Base-by-base conservation (phyloP, 2,329 filamentous ascomycete genomes). In the Diplodia corticola region DNA sequence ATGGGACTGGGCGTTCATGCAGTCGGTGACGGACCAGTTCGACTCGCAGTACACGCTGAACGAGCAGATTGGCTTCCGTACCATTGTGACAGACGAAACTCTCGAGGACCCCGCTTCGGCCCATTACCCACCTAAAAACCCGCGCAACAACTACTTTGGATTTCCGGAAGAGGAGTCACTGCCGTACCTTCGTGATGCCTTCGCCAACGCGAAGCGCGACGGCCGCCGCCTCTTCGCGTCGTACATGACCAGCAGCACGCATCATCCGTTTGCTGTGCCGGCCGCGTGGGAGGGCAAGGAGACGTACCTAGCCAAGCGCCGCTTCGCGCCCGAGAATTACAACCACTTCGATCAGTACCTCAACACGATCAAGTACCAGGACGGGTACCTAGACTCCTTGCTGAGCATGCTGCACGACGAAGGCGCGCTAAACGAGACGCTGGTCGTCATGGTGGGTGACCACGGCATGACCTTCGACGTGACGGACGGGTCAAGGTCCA, bases 371-470 rank as follows among this genome's bases (percentile, higher is more conserved):
- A 75, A 75, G 60, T 80, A 77, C 68, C 75, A 75, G 33, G 79
- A 81, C 67, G 65, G 67, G 7, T 81, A 79, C 79, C 71, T 80
- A 10, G 76, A 73, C 15, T 73, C 78, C 57, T 70, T 80, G 22
- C 73, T 81, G 68, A 69, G 75, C 55, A 67, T 81, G 64, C 73
- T 82, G 7, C 79, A 83, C 28, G 77, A 82, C 37, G 70, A 76
- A 3, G 80, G 78, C 26, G 78, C 82, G 17, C 75, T 79, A 15
- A 78, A 82, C 65, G 76, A 80, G 67, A 83, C 81, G 5, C 72
- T 83, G 5, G 77, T 83, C 1, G 78, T 83, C 2, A 70, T 82
- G n/a, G 76, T 81, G 5, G 81, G 81, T 20, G 81, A 83, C 68
- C 80, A 74, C 48, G 69, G 67, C 55, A 50, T 68, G 69, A 77